Evolutionary conservation across 768 basidiomycete genomes (phyloP).

Genomic region (Brasilioporus rufonigricans): DNA sequence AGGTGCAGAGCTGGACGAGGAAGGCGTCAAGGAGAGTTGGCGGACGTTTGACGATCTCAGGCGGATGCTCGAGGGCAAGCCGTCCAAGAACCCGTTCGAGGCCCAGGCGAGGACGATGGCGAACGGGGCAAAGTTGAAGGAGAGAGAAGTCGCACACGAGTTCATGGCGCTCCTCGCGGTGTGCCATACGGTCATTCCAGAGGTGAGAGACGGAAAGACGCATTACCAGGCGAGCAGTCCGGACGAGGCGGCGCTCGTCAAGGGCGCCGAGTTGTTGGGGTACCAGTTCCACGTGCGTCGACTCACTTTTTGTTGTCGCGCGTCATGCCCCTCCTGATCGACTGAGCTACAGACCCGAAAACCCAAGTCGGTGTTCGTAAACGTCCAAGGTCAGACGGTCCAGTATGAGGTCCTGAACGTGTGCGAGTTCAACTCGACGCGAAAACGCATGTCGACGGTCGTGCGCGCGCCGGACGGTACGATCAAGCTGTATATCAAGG

Average conservation of each 20-base stretch:
- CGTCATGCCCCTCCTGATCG: not conserved
- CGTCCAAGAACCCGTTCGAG: conserved; percentile 57
- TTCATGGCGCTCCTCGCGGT: conserved; percentile 86
- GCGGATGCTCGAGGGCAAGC: conserved; percentile 51
- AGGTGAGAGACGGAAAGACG: conserved; percentile 84
- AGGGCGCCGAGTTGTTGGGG: conserved; percentile 88
- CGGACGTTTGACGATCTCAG: conserved; percentile 77
- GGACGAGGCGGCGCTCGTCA: conserved; percentile 94
- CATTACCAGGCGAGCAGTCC: conserved; percentile 96
- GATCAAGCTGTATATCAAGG: conserved; percentile 95
- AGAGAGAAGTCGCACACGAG: too few relatives aligned
- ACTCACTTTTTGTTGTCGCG: too few relatives aligned
- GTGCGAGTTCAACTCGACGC: conserved; percentile 97
- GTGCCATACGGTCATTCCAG: conserved; percentile 98
- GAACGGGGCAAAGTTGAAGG: too few relatives aligned
- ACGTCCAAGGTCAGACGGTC: conserved; percentile 63
- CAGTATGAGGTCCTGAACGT: conserved; percentile 95
- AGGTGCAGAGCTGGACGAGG: conserved; percentile 46
- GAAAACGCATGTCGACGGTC: conserved; percentile 97
- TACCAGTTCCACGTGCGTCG: conserved; percentile 88
- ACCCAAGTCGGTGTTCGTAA: conserved; percentile 92
- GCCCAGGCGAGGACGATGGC: conserved; percentile 38
- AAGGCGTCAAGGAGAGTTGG: conserved; percentile 55
- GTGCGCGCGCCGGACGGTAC: conserved; percentile 84
- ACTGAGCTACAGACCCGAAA: conserved; percentile 78